A percentile compares a stretch with the other conserved stretches of the same genome.
Evolutionary conservation across 2,329 filamentous ascomycete species (phyloP).

Genomic region (Ophiocordyceps robertsii): DNA sequence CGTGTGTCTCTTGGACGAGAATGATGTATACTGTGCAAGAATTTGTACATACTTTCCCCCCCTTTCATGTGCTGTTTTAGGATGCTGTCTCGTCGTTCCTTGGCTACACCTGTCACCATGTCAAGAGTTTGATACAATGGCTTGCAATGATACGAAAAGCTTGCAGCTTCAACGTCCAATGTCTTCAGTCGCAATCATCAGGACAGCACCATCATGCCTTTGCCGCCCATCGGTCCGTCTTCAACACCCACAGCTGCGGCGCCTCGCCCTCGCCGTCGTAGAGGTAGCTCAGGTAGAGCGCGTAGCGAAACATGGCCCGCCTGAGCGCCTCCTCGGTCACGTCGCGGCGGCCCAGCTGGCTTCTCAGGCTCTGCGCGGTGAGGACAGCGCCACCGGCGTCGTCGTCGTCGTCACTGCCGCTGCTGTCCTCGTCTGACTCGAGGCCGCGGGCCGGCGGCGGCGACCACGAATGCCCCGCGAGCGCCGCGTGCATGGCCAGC

Average conservation of each 20-base stretch:
- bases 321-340: conserved; percentile 11
- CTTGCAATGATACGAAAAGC: too few relatives aligned
- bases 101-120: too few relatives aligned
- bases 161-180: too few relatives aligned
- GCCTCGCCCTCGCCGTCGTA: conserved; percentile 9
- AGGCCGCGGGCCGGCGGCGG: background rate
- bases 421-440: conserved; percentile 2
- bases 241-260: conserved; percentile 19
- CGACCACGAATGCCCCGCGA: conserved; percentile 12
- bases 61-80: too few relatives aligned
- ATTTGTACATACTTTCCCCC: too few relatives aligned
- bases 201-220: background rate
- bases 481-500: conserved; percentile 14
- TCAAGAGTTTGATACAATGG: too few relatives aligned
- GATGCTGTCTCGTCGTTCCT: too few relatives aligned
- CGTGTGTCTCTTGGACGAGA: too few relatives aligned
- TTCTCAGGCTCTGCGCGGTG: conserved; percentile 6
- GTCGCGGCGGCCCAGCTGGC: conserved; percentile 9
- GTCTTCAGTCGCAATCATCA: too few relatives aligned
- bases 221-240: conserved; percentile 7
- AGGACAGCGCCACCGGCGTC: conserved; percentile 3
- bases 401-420: too few relatives aligned
- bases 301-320: conserved; percentile 18
- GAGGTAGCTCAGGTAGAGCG: conserved; percentile 20
- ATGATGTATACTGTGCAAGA: too few relatives aligned